A percentile compares a stretch with the other conserved stretches of the same genome.
phyloP scores from a whole-genome alignment of 257 asterid genomes.

The Primulina tabacum region DNA sequence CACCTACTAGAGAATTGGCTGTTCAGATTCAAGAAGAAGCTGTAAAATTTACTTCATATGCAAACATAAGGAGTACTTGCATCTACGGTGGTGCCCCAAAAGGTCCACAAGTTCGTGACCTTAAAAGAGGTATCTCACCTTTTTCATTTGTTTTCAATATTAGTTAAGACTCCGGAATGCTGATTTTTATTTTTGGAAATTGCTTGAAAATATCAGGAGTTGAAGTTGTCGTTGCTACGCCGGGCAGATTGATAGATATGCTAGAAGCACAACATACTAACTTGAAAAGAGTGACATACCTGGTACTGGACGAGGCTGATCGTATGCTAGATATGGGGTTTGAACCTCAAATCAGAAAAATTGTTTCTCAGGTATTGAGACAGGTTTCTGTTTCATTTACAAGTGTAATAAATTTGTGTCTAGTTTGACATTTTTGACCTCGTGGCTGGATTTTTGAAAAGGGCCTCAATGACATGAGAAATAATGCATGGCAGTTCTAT shows the following conservation, averaged over 20 bases:
- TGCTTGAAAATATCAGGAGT: constrained; percentile 51
- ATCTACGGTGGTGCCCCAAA: constrained; percentile 94
- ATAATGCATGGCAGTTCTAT: not conserved
- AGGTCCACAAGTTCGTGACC: constrained; percentile 93
- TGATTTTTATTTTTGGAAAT: constrained; percentile 11
- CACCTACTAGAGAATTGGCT: constrained; percentile 94
- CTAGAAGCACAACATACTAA: constrained; percentile 85
- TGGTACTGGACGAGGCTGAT: constrained; percentile 93
- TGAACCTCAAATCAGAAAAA: constrained; percentile 95
- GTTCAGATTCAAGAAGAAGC: constrained; percentile 92
- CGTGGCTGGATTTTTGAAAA: not conserved
- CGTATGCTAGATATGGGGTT: constrained; percentile 98
- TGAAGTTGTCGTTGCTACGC: constrained; percentile 89
- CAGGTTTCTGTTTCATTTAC: not conserved
- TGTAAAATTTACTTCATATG: constrained; percentile 64
- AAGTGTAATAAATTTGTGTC: not conserved
- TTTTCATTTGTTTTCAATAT: constrained; percentile 1
- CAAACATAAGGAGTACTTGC: constrained; percentile 74
- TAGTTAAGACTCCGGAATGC: constrained; percentile 7
- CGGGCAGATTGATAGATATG: constrained; percentile 93
- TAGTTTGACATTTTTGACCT: constrained; percentile 18
- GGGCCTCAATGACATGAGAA: not conserved
- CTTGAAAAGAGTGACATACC: constrained; percentile 82
- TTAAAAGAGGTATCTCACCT: constrained; percentile 58
- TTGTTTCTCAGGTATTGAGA: constrained; percentile 62